These are phyloP conservation scores for Mycena galericulata DNA, from an alignment of 768 basidiomycete species.

Conservation along the genomic window DNA sequence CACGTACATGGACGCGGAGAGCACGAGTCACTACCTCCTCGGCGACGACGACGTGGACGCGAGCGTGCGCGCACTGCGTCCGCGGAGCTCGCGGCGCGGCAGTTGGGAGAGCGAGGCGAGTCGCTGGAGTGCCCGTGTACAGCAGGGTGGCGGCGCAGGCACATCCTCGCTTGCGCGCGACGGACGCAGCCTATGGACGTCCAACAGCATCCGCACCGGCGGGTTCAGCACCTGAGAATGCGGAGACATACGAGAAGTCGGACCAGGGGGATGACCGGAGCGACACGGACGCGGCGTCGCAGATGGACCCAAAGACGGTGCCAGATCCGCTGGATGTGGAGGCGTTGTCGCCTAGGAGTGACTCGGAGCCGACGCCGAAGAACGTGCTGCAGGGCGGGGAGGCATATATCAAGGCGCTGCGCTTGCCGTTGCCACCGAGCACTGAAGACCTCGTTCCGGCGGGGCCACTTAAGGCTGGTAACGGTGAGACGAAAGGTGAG, in stretches of 20 bases:
- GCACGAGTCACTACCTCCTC: slow-evolving; percentile 73
- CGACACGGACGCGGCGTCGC: slow-evolving; percentile 20
- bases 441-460: slow-evolving; percentile 23
- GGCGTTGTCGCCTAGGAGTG: slow-evolving; percentile 10
- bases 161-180: slow-evolving; percentile 62
- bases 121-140: slow-evolving; percentile 85
- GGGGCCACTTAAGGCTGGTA: too few species aligned
- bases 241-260: slow-evolving; percentile 37
- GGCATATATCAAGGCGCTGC: slow-evolving; percentile 29
- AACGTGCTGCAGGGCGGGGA: slow-evolving; percentile 16
- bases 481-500: neutral
- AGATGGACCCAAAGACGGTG: neutral
- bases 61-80: slow-evolving; percentile 89
- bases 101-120: slow-evolving; percentile 95
- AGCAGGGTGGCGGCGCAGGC: slow-evolving; percentile 55
- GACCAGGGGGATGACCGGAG: slow-evolving; percentile 42
- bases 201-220: slow-evolving; percentile 71
- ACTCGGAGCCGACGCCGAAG: slow-evolving; percentile 18
- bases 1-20: slow-evolving; percentile 70
- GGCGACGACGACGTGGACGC: slow-evolving; percentile 87
- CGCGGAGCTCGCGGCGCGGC: slow-evolving; percentile 85
- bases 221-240: slow-evolving; percentile 64
- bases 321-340: slow-evolving; percentile 17
- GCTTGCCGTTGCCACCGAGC: slow-evolving; percentile 29
- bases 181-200: slow-evolving; percentile 67